Evolutionary conservation across 2,329 filamentous ascomycete species (phyloP).

Genomic region (Trichophaea hybrida): DNA sequence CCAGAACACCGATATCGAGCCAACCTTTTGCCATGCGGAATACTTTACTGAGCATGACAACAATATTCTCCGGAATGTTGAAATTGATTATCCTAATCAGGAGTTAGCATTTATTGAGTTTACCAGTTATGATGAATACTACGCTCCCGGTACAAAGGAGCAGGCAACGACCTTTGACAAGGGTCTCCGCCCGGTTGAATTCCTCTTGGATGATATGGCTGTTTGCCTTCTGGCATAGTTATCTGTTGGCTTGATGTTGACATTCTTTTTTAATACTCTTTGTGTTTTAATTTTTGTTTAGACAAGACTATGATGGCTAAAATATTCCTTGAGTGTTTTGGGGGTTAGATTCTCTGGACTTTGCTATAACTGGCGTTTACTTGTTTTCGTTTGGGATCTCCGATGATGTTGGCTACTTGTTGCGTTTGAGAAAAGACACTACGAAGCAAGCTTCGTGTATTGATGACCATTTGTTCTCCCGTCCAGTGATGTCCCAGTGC

Average conservation of each 20-base stretch:
- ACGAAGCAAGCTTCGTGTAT: too few species aligned
- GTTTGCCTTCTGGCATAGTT: neutral
- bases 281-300: neutral
- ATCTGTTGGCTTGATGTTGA: neutral
- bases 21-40: slow-evolving; percentile 1
- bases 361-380: neutral
- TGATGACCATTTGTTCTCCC: too few species aligned
- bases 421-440: neutral
- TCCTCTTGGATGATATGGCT: neutral
- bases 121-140: slow-evolving; percentile 1
- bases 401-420: neutral
- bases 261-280: neutral
- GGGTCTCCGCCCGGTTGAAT: neutral
- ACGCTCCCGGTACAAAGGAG: neutral
- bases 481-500: too few species aligned
- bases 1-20: slow-evolving; percentile 1
- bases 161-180: neutral
- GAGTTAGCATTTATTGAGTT: slow-evolving; percentile 3
- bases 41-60: neutral
- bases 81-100: neutral
- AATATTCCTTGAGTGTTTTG: too few species aligned
- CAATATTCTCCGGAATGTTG: neutral
- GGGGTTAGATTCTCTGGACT: neutral
- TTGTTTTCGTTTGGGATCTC: neutral
- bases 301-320: too few species aligned